Evolutionary conservation across 202 grass and related monocot genomes (phyloP).

Genomic region (Eragrostis tef): DNA sequence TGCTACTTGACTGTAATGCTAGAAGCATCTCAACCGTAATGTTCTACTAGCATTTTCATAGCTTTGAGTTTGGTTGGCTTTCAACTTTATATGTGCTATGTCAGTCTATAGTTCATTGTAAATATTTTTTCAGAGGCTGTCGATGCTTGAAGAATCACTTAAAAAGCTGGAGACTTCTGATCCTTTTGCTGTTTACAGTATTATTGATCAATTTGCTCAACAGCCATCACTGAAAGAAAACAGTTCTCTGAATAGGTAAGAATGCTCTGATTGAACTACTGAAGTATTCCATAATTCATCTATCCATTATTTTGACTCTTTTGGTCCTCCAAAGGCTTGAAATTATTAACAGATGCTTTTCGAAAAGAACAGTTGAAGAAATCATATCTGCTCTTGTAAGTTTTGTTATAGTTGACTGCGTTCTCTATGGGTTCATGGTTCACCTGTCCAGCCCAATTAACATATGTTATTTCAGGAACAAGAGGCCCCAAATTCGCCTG

Average conservation of each 20-base stretch:
- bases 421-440: not conserved
- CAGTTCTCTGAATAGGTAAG: slow-evolving; percentile 72
- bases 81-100: too few relatives aligned
- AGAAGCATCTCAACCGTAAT: not conserved
- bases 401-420: slow-evolving; percentile 38
- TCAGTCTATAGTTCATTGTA: not conserved
- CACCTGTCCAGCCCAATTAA: slow-evolving; percentile 34
- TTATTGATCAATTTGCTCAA: slow-evolving; percentile 76
- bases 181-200: slow-evolving; percentile 67
- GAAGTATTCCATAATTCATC: not conserved
- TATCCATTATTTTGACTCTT: slow-evolving; percentile 12
- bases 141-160: slow-evolving; percentile 75
- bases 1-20: too few relatives aligned
- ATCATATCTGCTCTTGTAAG: slow-evolving; percentile 92
- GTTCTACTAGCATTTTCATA: not conserved
- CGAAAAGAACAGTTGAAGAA: slow-evolving; percentile 89
- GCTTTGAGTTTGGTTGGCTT: not conserved
- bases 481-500: slow-evolving; percentile 55
- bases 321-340: slow-evolving; percentile 55
- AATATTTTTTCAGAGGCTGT: slow-evolving; percentile 59
- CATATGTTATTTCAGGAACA: slow-evolving; percentile 66
- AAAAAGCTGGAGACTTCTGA: slow-evolving; percentile 65
- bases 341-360: slow-evolving; percentile 93
- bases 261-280: slow-evolving; percentile 4
- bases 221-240: slow-evolving; percentile 72